A percentile compares a stretch with the other conserved stretches of the same genome.
phyloP scores from a whole-genome alignment of 2,329 filamentous ascomycete genomes.

The Hymenoscyphus scutula region DNA sequence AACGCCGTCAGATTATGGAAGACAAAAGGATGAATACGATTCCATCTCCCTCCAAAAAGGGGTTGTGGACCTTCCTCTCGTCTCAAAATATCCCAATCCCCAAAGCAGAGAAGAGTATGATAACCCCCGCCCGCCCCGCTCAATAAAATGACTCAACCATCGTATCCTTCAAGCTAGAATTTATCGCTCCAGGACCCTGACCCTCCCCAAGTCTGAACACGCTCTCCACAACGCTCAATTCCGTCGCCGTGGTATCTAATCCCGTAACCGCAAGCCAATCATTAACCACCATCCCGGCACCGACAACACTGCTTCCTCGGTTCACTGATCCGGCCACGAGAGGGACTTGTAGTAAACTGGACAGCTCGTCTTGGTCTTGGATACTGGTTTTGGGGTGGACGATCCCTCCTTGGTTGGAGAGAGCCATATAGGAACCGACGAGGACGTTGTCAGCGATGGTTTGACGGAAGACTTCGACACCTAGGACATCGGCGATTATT shows the following conservation, averaged over 20 bases:
- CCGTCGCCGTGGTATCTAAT: constrained; percentile 93
- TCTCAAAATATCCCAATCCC: neutral
- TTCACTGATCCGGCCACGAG: constrained; percentile 94
- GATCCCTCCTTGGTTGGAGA: constrained; percentile 93
- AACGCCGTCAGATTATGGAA: constrained; percentile 7
- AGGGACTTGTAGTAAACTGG: constrained; percentile 88
- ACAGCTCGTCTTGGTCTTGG: constrained; percentile 97
- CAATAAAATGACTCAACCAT: constrained; percentile 99
- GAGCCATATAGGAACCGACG: constrained; percentile 92
- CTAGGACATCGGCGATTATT: constrained; percentile 92
- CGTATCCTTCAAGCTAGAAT: constrained; percentile 87
- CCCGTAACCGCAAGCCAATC: constrained; percentile 97
- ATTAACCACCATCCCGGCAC: constrained; percentile 94
- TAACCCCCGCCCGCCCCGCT: constrained; percentile 28
- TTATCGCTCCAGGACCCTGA: constrained; percentile 72
- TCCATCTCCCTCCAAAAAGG: neutral
- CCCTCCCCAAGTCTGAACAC: constrained; percentile 94
- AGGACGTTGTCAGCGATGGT: constrained; percentile 97
- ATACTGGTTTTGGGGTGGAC: constrained; percentile 97
- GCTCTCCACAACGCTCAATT: constrained; percentile 92
- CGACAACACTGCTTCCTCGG: constrained; percentile 89
- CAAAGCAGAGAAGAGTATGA: neutral
- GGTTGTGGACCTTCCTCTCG: neutral
- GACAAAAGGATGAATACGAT: neutral
- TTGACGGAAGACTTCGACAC: constrained; percentile 87